phyloP scores from a whole-genome alignment of 257 asterid species.

The Ajuga chamaepitys region DNA sequence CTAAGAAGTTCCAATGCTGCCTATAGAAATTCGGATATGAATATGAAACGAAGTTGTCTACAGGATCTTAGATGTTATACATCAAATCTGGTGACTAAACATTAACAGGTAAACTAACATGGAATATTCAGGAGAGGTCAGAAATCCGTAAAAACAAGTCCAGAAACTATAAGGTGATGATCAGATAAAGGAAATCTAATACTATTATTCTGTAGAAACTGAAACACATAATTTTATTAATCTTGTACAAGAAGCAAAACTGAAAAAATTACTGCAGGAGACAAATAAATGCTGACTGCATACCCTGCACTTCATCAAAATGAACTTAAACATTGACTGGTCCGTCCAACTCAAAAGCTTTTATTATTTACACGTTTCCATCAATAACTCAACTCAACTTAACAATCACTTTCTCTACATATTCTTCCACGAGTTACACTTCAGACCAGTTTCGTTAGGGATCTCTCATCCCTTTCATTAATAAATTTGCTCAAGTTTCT shows the following conservation, averaged over 20 bases:
- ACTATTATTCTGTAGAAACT: background rate
- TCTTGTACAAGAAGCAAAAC: background rate
- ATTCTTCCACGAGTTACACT: background rate
- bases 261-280: background rate
- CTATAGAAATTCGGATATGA: constrained; percentile 26
- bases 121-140: background rate
- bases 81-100: background rate
- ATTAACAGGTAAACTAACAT: background rate
- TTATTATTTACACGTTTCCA: background rate
- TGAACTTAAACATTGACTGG: background rate
- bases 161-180: background rate
- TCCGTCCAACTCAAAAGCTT: background rate
- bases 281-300: background rate
- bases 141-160: background rate
- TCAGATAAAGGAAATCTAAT: background rate
- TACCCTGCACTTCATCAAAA: background rate
- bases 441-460: background rate
- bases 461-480: no score
- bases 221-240: background rate
- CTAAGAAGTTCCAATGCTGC: constrained; percentile 61
- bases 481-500: no score
- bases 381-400: background rate
- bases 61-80: background rate
- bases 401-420: background rate
- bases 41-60: background rate